A percentile compares a stretch with the other conserved stretches of the same genome.
These are phyloP conservation scores for Cyberlindnera veronae DNA, from an alignment of 805 yeast genomes.

Conservation along the genomic window DNA sequence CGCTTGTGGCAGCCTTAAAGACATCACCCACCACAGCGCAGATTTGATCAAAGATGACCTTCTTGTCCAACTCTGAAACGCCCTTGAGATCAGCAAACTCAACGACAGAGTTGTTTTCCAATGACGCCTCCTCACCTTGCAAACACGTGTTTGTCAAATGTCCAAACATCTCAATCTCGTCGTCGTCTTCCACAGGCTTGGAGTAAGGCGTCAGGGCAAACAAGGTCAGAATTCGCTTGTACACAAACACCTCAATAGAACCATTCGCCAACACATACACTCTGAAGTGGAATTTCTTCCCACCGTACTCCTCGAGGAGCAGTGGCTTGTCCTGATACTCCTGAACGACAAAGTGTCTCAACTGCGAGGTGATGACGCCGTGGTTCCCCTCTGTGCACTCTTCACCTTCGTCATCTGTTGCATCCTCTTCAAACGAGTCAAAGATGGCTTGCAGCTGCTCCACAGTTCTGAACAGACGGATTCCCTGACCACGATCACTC, in stretches of 20 bases:
- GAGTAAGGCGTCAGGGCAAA: conserved; percentile 62
- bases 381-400: conserved; percentile 42
- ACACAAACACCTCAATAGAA: conserved; percentile 73
- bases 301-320: conserved; percentile 52
- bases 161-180: conserved; percentile 38
- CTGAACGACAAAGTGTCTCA: conserved; percentile 89
- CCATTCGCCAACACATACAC: conserved; percentile 78
- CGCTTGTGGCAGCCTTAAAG: conserved; percentile 75
- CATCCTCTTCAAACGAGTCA: conserved; percentile 80
- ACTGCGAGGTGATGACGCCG: conserved; percentile 79
- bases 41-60: conserved; percentile 49
- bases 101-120: conserved; percentile 45
- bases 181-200: conserved; percentile 38
- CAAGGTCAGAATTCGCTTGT: conserved; percentile 72
- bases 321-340: conserved; percentile 72
- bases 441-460: conserved; percentile 81
- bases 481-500: conserved; percentile 98
- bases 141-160: conserved; percentile 94
- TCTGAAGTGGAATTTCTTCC: conserved; percentile 85
- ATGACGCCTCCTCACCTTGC: conserved; percentile 51
- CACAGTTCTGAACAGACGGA: conserved; percentile 71
- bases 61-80: conserved; percentile 34
- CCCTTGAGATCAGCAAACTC: conserved; percentile 59
- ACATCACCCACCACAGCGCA: conserved; percentile 62
- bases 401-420: conserved; percentile 57